These are phyloP conservation scores for Cercospora zeina DNA, from an alignment of 2,329 filamentous ascomycete genomes.

Conservation along the genomic window DNA sequence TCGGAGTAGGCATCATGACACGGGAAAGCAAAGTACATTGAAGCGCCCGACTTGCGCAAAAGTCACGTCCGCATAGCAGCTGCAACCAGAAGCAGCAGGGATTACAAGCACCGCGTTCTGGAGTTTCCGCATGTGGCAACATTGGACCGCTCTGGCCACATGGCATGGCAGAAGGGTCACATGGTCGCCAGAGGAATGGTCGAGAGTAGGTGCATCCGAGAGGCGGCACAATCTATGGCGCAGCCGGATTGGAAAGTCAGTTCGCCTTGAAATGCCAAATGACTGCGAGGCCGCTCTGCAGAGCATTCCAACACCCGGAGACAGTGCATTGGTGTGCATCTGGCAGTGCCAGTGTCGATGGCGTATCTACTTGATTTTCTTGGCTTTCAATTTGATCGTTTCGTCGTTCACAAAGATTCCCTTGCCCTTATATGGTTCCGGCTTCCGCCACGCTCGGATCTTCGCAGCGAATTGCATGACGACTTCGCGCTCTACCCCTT, in stretches of 20 bases:
- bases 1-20: background rate
- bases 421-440: constrained; percentile 99
- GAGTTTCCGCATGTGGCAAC: background rate
- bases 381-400: constrained; percentile 96
- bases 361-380: constrained; percentile 58
- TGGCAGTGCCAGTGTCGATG: background rate
- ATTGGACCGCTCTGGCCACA: background rate
- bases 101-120: background rate
- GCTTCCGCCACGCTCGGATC: constrained; percentile 83
- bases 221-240: background rate
- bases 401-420: constrained; percentile 97
- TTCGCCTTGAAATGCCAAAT: background rate
- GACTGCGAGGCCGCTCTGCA: background rate
- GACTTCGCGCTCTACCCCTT: constrained; percentile 81
- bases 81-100: background rate
- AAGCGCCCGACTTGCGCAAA: background rate
- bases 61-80: background rate
- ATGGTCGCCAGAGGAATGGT: background rate
- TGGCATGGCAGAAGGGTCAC: background rate
- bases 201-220: background rate
- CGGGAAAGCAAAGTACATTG: background rate
- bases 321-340: background rate
- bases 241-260: background rate
- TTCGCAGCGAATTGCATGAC: constrained; percentile 89
- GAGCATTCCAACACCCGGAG: background rate